These are phyloP conservation scores for Ilex aquifolium DNA, from an alignment of 257 asterid genomes.

Conservation along the genomic window DNA sequence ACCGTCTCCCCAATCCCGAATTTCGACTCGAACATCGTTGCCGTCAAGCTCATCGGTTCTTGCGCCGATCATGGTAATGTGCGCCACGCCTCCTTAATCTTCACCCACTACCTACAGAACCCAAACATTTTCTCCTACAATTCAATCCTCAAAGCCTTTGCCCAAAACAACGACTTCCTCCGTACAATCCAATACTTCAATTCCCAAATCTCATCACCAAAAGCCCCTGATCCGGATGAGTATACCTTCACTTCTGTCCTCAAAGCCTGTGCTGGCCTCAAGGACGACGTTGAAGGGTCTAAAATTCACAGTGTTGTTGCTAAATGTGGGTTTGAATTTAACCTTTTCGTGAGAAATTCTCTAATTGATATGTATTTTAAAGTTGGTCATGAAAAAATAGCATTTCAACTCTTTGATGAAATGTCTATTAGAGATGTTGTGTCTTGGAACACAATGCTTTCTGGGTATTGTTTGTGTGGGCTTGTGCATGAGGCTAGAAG, in stretches of 20 bases:
- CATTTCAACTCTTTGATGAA: conserved; percentile 35
- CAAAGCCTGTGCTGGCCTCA: conserved; percentile 23
- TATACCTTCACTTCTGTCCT: conserved; percentile 33
- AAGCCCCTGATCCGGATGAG: too few species aligned
- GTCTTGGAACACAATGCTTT: not conserved
- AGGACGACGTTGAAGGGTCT: conserved; percentile 14
- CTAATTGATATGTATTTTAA: conserved; percentile 42
- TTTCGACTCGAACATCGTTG: too few species aligned
- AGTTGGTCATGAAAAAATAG: conserved; percentile 29
- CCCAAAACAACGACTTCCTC: too few species aligned
- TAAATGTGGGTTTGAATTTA: conserved; percentile 35
- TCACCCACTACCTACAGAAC: too few species aligned
- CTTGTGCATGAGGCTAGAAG: conserved; percentile 31
- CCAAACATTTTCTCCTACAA: too few species aligned
- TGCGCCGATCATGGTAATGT: too few species aligned
- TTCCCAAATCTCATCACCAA: too few species aligned
- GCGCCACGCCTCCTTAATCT: too few species aligned
- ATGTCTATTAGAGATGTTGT: conserved; percentile 12
- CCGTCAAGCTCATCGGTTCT: too few species aligned
- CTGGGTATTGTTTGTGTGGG: not conserved
- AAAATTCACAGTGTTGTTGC: conserved; percentile 40
- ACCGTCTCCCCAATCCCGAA: too few species aligned
- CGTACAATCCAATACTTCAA: too few species aligned
- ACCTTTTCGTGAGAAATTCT: conserved; percentile 40
- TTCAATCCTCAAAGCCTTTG: too few species aligned